These are phyloP conservation scores for Trametes villosa DNA, from an alignment of 768 basidiomycete genomes.

Conservation along the genomic window DNA sequence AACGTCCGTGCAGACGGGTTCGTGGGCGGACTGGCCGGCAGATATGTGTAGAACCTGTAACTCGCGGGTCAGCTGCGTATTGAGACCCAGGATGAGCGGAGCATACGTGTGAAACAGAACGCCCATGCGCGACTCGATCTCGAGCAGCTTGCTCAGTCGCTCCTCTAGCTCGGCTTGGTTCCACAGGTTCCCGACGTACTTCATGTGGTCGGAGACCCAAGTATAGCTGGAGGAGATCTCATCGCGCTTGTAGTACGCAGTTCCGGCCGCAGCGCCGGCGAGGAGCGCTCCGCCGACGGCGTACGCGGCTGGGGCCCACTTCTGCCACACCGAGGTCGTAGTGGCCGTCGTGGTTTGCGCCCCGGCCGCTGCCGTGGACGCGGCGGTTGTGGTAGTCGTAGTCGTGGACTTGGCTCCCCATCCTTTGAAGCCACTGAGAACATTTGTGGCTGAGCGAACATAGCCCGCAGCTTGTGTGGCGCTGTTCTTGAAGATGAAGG, in stretches of 20 bases:
- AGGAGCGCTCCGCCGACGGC: slow-evolving; percentile 74
- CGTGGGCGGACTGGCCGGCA: slow-evolving; percentile 71
- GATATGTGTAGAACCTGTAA: slow-evolving; percentile 75
- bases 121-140: slow-evolving; percentile 61
- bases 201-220: slow-evolving; percentile 88
- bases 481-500: slow-evolving; percentile 81
- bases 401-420: slow-evolving; percentile 36
- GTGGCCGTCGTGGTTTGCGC: slow-evolving; percentile 15
- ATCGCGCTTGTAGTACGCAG: slow-evolving; percentile 81
- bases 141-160: slow-evolving; percentile 65
- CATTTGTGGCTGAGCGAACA: slow-evolving; percentile 63
- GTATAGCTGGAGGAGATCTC: slow-evolving; percentile 70
- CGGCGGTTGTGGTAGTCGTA: slow-evolving; percentile 30
- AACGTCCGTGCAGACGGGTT: slow-evolving; percentile 71
- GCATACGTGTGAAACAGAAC: slow-evolving; percentile 77
- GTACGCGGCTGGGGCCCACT: slow-evolving; percentile 70
- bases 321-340: slow-evolving; percentile 50
- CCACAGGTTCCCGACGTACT: slow-evolving; percentile 87
- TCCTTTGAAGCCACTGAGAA: slow-evolving; percentile 54
- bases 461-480: slow-evolving; percentile 77
- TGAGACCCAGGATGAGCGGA: neutral
- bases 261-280: slow-evolving; percentile 83
- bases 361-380: slow-evolving; percentile 15
- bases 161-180: slow-evolving; percentile 64
- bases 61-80: neutral